Percentiles rank a stretch among this genome's conserved stretches.
phyloP scores from a whole-genome alignment of 139 green algal genomes.

The Micromonas commoda region DNA sequence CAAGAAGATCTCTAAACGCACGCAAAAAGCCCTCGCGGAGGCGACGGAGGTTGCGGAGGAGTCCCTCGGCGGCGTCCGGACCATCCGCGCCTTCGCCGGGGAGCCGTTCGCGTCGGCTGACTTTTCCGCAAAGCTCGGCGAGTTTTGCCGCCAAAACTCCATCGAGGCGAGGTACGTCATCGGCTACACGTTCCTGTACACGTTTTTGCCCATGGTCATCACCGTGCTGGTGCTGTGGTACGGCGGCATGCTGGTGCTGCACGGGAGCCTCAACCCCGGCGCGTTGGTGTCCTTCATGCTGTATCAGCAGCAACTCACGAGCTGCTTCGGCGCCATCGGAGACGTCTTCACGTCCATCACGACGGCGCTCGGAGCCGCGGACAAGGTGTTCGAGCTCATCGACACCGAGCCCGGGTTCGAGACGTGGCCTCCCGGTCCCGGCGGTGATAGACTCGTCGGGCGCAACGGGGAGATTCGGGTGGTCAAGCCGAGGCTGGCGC shows the following conservation, averaged over 20 bases:
- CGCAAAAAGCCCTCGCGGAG: slow-evolving; percentile 17
- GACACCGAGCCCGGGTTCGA: neutral
- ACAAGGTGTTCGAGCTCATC: slow-evolving; percentile 19
- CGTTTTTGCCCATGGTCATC: neutral
- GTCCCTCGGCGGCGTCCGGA: slow-evolving; percentile 19
- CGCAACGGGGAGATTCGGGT: no score
- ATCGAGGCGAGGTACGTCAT: neutral
- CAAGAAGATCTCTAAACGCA: neutral
- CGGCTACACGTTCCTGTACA: neutral
- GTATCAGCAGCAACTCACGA: neutral
- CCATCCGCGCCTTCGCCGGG: slow-evolving; percentile 23
- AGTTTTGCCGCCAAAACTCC: neutral
- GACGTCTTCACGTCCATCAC: slow-evolving; percentile 7
- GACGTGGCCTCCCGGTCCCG: neutral
- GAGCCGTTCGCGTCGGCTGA: neutral
- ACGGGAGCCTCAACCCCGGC: neutral
- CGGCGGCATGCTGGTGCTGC: neutral
- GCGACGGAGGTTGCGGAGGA: slow-evolving; percentile 20
- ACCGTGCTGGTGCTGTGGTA: neutral
- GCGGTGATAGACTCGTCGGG: no score
- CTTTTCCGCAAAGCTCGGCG: neutral
- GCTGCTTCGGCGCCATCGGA: neutral
- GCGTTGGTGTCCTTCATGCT: slow-evolving; percentile 12
- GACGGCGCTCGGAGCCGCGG: neutral
- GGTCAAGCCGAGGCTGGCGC: neutral